Percentiles rank a stretch among this genome's conserved stretches.
Conservation (phyloP, 441 rosid genomes). For the Populus tomentosa region DNA sequence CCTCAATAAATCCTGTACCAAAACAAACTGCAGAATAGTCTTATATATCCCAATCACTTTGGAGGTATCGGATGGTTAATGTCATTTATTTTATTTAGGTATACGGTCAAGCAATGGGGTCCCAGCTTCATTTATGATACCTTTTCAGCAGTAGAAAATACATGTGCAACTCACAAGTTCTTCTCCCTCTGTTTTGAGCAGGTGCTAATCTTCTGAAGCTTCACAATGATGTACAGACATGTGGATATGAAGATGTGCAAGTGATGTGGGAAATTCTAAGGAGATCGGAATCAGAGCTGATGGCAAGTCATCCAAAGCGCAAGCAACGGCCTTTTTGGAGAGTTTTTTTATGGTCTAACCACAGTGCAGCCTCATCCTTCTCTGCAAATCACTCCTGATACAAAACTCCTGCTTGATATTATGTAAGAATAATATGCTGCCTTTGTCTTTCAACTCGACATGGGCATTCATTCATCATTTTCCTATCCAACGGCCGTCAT, state of each 20-base stretch:
- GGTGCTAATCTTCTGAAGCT: conserved; percentile 60
- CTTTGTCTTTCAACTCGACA: conserved; percentile 10
- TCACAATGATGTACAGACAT: conserved; percentile 52
- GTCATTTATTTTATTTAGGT: not conserved
- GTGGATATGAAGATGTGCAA: conserved; percentile 62
- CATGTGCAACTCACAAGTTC: not conserved
- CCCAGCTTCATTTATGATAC: not conserved
- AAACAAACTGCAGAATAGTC: conserved; percentile 1
- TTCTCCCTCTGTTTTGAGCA: conserved; percentile 11
- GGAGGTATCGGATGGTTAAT: not conserved
- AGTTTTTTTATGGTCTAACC: conserved; percentile 43
- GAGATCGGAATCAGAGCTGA: conserved; percentile 39
- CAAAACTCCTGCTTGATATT: conserved; percentile 2
- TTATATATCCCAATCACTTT: not conserved
- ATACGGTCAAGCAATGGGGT: not conserved
- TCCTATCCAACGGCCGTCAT: conserved; percentile 20
- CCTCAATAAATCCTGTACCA: not conserved
- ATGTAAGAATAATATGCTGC: conserved; percentile 5
- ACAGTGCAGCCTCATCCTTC: conserved; percentile 28
- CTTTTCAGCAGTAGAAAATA: not conserved
- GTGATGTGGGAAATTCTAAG: conserved; percentile 76
- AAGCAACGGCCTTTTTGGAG: conserved; percentile 50
- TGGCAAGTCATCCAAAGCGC: conserved; percentile 25
- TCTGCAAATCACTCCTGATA: conserved; percentile 29
- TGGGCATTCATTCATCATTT: conserved; percentile 11